Evolutionary conservation across 805 yeast species (phyloP).

Genomic region (Candida chilensis): DNA sequence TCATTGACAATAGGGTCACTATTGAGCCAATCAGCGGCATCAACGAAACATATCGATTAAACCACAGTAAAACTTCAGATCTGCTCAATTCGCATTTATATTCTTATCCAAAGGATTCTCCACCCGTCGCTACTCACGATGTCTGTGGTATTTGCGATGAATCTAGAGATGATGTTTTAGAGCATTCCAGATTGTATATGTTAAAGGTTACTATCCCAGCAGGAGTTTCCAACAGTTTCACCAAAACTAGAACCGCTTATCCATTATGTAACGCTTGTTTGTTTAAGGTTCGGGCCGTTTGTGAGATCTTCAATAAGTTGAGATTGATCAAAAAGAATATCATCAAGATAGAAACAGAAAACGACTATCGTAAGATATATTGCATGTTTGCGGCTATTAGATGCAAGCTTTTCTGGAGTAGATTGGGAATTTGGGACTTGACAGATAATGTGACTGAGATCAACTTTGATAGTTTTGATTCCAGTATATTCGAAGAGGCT

Average conservation of each 20-base stretch:
- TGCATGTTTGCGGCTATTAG: constrained; percentile 41
- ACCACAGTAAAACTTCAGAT: constrained; percentile 8
- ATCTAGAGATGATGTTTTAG: constrained; percentile 54
- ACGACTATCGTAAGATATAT: constrained; percentile 40
- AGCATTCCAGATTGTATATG: constrained; percentile 70
- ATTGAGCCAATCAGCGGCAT: constrained; percentile 84
- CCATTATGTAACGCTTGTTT: constrained; percentile 82
- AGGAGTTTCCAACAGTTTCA: constrained; percentile 6
- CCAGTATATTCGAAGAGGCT: too few species aligned
- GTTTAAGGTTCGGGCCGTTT: constrained; percentile 66
- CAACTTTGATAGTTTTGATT: too few species aligned
- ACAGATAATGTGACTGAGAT: too few species aligned
- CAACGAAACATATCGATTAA: constrained; percentile 59
- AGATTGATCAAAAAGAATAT: constrained; percentile 47
- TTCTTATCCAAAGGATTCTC: constrained; percentile 34
- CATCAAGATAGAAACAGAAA: constrained; percentile 46
- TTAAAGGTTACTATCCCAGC: constrained; percentile 30
- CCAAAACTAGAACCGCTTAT: constrained; percentile 30
- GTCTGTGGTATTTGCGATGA: constrained; percentile 88
- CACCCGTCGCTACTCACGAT: constrained; percentile 66
- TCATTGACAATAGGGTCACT: constrained; percentile 72
- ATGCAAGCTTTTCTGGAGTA: constrained; percentile 73
- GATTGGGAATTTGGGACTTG: constrained; percentile 81
- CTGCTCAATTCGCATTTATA: constrained; percentile 21
- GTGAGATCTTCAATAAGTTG: constrained; percentile 75